Evolutionary conservation across 495 filamentous ascomycete genomes (phyloP).

Genomic region (Tuber indicum): DNA sequence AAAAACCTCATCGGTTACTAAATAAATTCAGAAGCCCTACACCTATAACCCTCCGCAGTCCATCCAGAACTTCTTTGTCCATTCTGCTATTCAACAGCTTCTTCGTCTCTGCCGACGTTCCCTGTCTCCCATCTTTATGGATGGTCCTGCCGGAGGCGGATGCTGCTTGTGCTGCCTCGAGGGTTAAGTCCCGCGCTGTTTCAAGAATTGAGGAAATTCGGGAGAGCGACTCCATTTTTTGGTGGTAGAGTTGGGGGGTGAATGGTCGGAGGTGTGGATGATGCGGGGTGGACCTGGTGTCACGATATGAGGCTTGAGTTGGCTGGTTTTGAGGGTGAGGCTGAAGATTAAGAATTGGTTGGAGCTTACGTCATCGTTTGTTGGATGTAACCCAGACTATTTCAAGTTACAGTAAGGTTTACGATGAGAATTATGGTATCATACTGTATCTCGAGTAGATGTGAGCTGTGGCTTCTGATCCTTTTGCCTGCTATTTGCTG

Average conservation of each 20-base stretch:
- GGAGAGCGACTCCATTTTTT: slow-evolving; percentile 86
- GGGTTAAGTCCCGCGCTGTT: slow-evolving; percentile 90
- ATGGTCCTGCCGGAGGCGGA: slow-evolving; percentile 45
- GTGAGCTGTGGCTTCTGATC: background rate
- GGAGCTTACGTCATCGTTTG: slow-evolving; percentile 26
- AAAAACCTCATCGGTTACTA: background rate
- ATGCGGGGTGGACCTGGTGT: background rate
- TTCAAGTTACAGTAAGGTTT: no score
- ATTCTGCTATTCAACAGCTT: slow-evolving; percentile 89
- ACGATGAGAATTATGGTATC: background rate
- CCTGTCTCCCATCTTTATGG: slow-evolving; percentile 51
- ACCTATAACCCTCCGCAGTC: slow-evolving; percentile 79
- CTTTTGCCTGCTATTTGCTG: no score
- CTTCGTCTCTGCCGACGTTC: slow-evolving; percentile 61
- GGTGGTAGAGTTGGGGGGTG: slow-evolving; percentile 10
- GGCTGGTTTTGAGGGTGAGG: slow-evolving; percentile 11
- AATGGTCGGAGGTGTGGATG: slow-evolving; percentile 2
- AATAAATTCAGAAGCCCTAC: slow-evolving; percentile 50
- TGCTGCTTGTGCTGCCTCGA: slow-evolving; percentile 87
- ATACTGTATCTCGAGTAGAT: background rate
- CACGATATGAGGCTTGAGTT: slow-evolving; percentile 6
- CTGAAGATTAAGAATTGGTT: slow-evolving; percentile 2
- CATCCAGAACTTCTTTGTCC: slow-evolving; percentile 88
- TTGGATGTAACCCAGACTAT: background rate
- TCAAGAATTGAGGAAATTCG: slow-evolving; percentile 88